These are phyloP conservation scores for Podila epigama DNA, from an alignment of 192 early-diverging fungal species.

Conservation along the genomic window DNA sequence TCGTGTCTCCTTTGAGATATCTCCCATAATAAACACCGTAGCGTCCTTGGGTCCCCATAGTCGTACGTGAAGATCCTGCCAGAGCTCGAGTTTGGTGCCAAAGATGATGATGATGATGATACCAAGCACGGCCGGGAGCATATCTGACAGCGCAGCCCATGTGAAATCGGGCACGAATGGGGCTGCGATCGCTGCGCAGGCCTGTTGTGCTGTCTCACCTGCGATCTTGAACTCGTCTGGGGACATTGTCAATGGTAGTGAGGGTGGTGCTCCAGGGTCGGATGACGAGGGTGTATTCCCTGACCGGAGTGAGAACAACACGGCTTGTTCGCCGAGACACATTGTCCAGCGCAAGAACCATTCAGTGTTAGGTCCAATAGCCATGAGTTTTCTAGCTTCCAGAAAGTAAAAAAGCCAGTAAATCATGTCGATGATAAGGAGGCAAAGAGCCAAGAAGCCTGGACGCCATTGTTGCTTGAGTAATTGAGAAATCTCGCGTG, in stretches of 20 bases:
- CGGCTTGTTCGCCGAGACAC: slow-evolving; percentile 2
- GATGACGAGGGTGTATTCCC: neutral
- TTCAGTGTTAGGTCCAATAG: neutral
- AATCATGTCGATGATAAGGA: slow-evolving; percentile 22
- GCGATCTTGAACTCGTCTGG: slow-evolving; percentile 6
- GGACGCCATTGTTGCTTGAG: slow-evolving; percentile 44
- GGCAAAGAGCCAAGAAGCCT: slow-evolving; percentile 20
- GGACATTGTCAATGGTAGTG: neutral
- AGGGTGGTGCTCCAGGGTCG: neutral
- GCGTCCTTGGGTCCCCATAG: slow-evolving; percentile 7
- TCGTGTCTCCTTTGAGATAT: slow-evolving; percentile 8
- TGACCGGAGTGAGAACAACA: too few relatives aligned
- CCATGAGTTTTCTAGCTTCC: slow-evolving; percentile 21
- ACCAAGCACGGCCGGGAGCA: slow-evolving; percentile 14
- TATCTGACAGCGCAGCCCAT: slow-evolving; percentile 22
- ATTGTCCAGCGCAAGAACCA: slow-evolving; percentile 13
- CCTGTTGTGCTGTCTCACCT: slow-evolving; percentile 13
- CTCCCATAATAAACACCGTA: slow-evolving; percentile 17
- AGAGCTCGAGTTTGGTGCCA: slow-evolving; percentile 30
- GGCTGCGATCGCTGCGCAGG: slow-evolving; percentile 5
- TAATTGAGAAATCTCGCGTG: slow-evolving; percentile 23
- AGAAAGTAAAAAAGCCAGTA: slow-evolving; percentile 42
- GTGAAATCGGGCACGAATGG: slow-evolving; percentile 25
- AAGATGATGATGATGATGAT: slow-evolving; percentile 20
- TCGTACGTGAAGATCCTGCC: slow-evolving; percentile 14